phyloP scores from a whole-genome alignment of 2,329 filamentous ascomycete genomes.

The Penicillium fuscoglaucum region DNA sequence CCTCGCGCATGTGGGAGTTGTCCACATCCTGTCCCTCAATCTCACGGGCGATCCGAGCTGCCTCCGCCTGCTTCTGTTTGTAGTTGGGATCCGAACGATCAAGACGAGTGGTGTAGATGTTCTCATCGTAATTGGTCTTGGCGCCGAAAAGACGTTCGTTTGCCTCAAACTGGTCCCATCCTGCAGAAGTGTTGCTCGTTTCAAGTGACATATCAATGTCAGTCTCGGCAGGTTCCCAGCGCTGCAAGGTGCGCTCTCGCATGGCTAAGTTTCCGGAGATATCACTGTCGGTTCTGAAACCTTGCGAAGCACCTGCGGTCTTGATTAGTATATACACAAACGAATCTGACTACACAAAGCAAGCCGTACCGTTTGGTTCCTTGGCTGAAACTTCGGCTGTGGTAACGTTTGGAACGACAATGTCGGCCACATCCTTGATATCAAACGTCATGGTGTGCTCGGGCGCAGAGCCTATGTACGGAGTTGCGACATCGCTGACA shows the following conservation, averaged over 20 bases:
- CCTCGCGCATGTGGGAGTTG: conserved; percentile 85
- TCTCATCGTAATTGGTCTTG: conserved; percentile 89
- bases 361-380: conserved; percentile 57
- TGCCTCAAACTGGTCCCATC: conserved; percentile 91
- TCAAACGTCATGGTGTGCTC: conserved; percentile 61
- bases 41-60: conserved; percentile 81
- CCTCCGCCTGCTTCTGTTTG: conserved; percentile 72
- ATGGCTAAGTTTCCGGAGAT: conserved; percentile 74
- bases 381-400: conserved; percentile 54
- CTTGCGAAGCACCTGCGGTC: conserved; percentile 58
- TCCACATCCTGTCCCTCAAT: conserved; percentile 75
- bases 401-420: conserved; percentile 55
- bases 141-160: conserved; percentile 87
- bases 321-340: conserved; percentile 2
- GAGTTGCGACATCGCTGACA: conserved; percentile 39
- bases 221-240: conserved; percentile 71
- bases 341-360: neutral
- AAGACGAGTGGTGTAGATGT: conserved; percentile 89
- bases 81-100: conserved; percentile 82
- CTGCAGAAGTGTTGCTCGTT: conserved; percentile 47
- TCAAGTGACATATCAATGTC: conserved; percentile 72
- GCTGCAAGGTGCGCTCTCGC: conserved; percentile 74
- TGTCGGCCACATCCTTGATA: conserved; percentile 59
- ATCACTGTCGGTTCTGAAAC: conserved; percentile 83
- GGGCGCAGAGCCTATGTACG: conserved; percentile 46